Evolutionary conservation across 495 filamentous ascomycete genomes (phyloP), one percentile per base, ranked within the genome.

Genomic region (Aspergillus sclerotioniger): DNA sequence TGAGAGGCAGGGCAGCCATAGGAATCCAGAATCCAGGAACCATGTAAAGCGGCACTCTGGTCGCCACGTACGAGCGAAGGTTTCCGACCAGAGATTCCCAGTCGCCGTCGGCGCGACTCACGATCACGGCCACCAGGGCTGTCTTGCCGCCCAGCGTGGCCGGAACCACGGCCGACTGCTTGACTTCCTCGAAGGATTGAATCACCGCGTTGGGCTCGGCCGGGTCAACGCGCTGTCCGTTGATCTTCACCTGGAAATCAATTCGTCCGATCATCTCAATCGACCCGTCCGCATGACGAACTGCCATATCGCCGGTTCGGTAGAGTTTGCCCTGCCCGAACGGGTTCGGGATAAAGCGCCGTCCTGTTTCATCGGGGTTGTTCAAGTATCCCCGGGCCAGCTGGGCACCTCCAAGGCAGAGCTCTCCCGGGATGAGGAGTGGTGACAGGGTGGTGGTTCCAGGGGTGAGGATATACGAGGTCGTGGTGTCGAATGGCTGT

Each of bases 241-340:
- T 28, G 8, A 50, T 50, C 25, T 50, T 50, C 13, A n/a, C 15
- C 19, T 50, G 47, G 21, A 50, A 50, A 31, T 50, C 47, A 29
- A 50, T 13, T 3, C 47, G 47, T 9, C 47, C 47, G 47, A 50
- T 50, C 8, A 50, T 50, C 47, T 50, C 47, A 29, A 50, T 50
- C 8, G 20, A 12, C 10, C 47, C 47, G 15, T 50, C 47, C 16
- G 6, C 47, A 9, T 12, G 9, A 8, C 47, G 47, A 9, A 50
- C 21, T 2, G 47, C 47, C 47, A 50, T 50, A n/a, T 50, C 47
- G 15, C 47, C 47, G 13, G 47, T 50, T 15, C 47, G 47, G 47
- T 50, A 50, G n/a, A 50, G 47, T 16, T 21, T 25, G 47, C 47
- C 44, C 19, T 47, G 15, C n/a, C 17, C 44, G n/a, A 47, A 47